Base-by-base conservation (phyloP, 139 green algal genomes). In the Volvox africanus region DNA sequence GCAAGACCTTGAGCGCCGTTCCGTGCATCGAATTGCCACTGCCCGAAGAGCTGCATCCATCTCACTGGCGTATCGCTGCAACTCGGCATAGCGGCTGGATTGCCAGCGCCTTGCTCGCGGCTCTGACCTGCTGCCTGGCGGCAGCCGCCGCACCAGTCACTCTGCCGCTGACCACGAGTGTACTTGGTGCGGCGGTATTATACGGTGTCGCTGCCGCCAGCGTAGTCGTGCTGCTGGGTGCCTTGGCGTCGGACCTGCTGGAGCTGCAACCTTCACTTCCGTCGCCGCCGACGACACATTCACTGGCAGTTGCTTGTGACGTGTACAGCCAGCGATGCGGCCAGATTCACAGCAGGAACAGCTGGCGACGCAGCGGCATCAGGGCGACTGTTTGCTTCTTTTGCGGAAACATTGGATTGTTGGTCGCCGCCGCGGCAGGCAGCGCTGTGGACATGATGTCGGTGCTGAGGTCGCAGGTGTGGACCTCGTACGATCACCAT, bases 391-490 rank as follows among this genome's bases (percentile, higher is more conserved):
- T 61, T 35, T 9, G 28, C 20, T 71, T 88, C 14, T 88, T 77
- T 30, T 88, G 82, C 67, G 82, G 82, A 65, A 88, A 88, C 32
- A 50, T 88, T 22, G 82, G 82, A 0, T 36, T 88, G 65, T 61
- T 88, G 62, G 65, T 88, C 22, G 82, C 82, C 22, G 67, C 20
- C 11, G 67, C 67, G 21, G 62, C 55, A 22, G 24, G 9, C 3
- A 44, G 22, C 65, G 33, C 33, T 0, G 67, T 88, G 33, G 82
- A 88, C 35, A 67, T 88, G 17, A 65, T 88, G 33, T 67, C 62
- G 12, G 82, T 88, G 82, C 82, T 88, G 21, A 22, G 65, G 2
- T 62, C 82, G 12, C 82, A 88, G 82, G 82, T 88, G 61, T 2
- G 80, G 16, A n/a, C 30, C 44, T 55, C 44, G 44, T 55, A 55